Base-by-base conservation (phyloP, 352 stramenopile genomes). In the Phytopythium helicoides region DNA sequence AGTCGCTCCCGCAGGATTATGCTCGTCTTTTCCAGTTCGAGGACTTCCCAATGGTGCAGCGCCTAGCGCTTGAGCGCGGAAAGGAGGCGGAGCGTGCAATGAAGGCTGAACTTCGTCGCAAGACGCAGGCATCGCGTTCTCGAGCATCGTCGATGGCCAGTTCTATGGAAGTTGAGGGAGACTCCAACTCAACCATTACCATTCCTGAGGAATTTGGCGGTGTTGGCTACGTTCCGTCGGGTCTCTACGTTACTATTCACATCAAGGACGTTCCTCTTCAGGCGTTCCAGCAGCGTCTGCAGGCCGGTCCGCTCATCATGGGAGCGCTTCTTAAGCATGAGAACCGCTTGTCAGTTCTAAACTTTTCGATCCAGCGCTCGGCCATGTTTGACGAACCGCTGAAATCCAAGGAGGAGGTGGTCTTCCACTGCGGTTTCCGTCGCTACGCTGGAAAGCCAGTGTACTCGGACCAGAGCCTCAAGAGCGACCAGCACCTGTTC, bases 401-500 rank as follows among this genome's bases (percentile, higher is more conserved):
- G 22, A 98, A 98, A 62, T 98, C 91, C 31, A 99, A 99, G 66
- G 96, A 99, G 42, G 74, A 88, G 25, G 68, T 99, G 14, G 87
- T 90, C 16, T 98, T 99, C 63, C 92, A 98, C 71, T 98, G 91
- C 55, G 97, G 97, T 19, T 99, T 99, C 86, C 87, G 97, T 22
- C 94, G 88, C 23, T 98, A 96, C 72, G 74, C 85, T 6, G 86
- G 76, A 22, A 85, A 86, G 48, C 97, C 97, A 0, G 72, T 99
- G 23, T 99, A 99, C 74, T 98, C 88, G 25, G 94, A 99, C 65
- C 85, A 98, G 67, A 99, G 97, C 54, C 74, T 99, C 19, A 99
- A 99, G 63, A 98, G 94, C 70, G 96, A 99, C 75, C 99, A 99
- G 73, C 95, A 99, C 71, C 96, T 99, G 60, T 99, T 98, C 68